Percentiles rank a stretch among this genome's conserved stretches.
phyloP scores from a whole-genome alignment of 192 early-diverging fungal species.

The Rhizophagus sp. region DNA sequence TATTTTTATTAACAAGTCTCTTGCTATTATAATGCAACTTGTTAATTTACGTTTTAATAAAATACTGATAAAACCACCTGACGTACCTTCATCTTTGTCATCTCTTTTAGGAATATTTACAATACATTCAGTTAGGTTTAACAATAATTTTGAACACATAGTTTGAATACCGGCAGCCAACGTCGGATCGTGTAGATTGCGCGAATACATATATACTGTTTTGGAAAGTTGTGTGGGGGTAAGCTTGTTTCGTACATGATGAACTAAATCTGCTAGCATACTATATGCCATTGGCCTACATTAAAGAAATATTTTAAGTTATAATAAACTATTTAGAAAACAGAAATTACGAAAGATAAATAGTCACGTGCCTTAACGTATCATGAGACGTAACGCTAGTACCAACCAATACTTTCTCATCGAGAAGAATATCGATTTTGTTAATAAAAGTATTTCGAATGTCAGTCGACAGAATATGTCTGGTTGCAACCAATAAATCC shows the following conservation, averaged over 20 bases:
- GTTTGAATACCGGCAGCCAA: conserved; percentile 93
- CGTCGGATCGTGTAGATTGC: conserved; percentile 90
- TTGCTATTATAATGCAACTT: conserved; percentile 6
- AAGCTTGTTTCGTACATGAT: conserved; percentile 88
- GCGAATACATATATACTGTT: conserved; percentile 90
- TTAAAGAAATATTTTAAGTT: not conserved
- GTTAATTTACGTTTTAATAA: not conserved
- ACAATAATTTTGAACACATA: conserved; percentile 92
- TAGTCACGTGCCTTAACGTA: conserved; percentile 66
- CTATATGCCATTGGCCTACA: conserved; percentile 86
- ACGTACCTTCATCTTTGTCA: conserved; percentile 52
- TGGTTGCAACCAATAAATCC: conserved; percentile 92
- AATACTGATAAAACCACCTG: not conserved
- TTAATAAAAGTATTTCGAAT: conserved; percentile 87
- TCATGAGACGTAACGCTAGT: conserved; percentile 91
- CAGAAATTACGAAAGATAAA: not conserved
- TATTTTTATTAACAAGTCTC: conserved; percentile 76
- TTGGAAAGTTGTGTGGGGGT: conserved; percentile 75
- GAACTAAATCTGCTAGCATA: conserved; percentile 94
- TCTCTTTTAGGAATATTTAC: conserved; percentile 64
- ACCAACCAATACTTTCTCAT: conserved; percentile 93
- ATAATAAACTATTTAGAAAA: conserved; percentile 2
- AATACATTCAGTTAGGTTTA: conserved; percentile 89
- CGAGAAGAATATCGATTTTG: conserved; percentile 89
- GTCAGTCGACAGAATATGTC: conserved; percentile 93